Percentiles rank a stretch among this genome's conserved stretches.
These are phyloP conservation scores for Verticillium nonalfalfae DNA, from an alignment of 2,329 filamentous ascomycete genomes.

Conservation along the genomic window DNA sequence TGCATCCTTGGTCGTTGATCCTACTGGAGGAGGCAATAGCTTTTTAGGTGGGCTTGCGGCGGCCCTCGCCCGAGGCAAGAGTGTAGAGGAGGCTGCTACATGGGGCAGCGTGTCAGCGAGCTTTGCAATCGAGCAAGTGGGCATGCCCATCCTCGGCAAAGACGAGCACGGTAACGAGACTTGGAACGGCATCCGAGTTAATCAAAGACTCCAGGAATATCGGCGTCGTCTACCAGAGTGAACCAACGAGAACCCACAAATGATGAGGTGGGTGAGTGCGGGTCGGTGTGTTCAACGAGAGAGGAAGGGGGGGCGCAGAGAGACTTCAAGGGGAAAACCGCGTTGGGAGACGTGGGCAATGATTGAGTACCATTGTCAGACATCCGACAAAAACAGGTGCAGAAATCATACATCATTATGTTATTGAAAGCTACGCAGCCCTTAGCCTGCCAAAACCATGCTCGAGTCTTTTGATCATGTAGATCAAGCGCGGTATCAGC, in stretches of 20 bases:
- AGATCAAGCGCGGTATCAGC: background rate
- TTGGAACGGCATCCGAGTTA: slow-evolving; percentile 55
- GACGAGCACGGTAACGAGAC: slow-evolving; percentile 42
- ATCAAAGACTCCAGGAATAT: slow-evolving; percentile 47
- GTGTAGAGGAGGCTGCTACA: slow-evolving; percentile 62
- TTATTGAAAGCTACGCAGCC: too few species aligned
- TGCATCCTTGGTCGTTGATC: slow-evolving; percentile 64
- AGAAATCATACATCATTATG: background rate
- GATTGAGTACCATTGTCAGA: too few species aligned
- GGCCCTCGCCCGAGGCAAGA: slow-evolving; percentile 51
- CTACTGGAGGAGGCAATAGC: slow-evolving; percentile 88
- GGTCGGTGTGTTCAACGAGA: too few species aligned
- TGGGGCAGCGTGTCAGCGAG: slow-evolving; percentile 82
- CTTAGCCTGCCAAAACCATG: background rate
- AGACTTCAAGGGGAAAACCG: too few species aligned
- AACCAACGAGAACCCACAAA: background rate
- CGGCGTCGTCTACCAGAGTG: slow-evolving; percentile 20
- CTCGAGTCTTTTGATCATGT: background rate
- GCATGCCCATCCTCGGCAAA: slow-evolving; percentile 58
- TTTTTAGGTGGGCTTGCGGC: slow-evolving; percentile 64
- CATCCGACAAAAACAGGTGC: too few species aligned
- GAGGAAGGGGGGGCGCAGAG: too few species aligned
- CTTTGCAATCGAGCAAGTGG: slow-evolving; percentile 92
- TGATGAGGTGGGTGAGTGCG: background rate
- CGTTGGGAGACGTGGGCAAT: too few species aligned